Evolutionary conservation across 2,329 filamentous ascomycete genomes (phyloP).

Genomic region (Pseudofabraea citricarpa): DNA sequence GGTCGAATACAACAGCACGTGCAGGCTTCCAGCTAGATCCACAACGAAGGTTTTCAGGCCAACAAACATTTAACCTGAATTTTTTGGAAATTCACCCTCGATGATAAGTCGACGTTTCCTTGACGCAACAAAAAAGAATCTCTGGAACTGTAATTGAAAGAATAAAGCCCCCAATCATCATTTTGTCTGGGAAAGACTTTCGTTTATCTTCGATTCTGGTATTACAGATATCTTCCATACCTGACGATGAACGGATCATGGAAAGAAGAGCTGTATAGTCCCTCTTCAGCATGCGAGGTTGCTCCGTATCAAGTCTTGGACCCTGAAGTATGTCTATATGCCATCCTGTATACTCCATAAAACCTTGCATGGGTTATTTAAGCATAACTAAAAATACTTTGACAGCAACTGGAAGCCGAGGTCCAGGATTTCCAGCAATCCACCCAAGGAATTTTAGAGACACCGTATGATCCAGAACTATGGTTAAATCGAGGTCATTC

Average conservation of each 20-base stretch:
- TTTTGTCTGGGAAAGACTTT: too few relatives aligned
- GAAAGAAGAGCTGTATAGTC: conserved; percentile 13
- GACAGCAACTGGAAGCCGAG: conserved; percentile 15
- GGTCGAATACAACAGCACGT: neutral
- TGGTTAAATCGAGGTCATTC: conserved; percentile 21
- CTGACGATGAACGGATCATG: conserved; percentile 18
- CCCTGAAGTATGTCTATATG: conserved; percentile 16
- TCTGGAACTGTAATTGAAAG: too few relatives aligned
- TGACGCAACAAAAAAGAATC: too few relatives aligned
- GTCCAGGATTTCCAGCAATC: conserved; percentile 12
- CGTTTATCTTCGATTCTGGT: too few relatives aligned
- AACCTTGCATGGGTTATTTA: neutral
- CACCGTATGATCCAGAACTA: conserved; percentile 22
- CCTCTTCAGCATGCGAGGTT: conserved; percentile 21
- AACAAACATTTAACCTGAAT: neutral
- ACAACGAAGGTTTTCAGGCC: neutral
- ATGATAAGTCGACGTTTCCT: too few relatives aligned
- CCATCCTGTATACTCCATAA: conserved; percentile 1
- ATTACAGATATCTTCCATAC: too few relatives aligned
- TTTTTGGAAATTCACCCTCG: too few relatives aligned
- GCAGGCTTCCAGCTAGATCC: neutral
- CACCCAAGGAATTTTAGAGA: conserved; percentile 14
- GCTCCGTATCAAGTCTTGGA: conserved; percentile 13
- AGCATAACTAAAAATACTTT: neutral
- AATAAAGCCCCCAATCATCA: too few relatives aligned